Base-by-base conservation (phyloP, 768 basidiomycete genomes). In the Amanita muscaria region DNA sequence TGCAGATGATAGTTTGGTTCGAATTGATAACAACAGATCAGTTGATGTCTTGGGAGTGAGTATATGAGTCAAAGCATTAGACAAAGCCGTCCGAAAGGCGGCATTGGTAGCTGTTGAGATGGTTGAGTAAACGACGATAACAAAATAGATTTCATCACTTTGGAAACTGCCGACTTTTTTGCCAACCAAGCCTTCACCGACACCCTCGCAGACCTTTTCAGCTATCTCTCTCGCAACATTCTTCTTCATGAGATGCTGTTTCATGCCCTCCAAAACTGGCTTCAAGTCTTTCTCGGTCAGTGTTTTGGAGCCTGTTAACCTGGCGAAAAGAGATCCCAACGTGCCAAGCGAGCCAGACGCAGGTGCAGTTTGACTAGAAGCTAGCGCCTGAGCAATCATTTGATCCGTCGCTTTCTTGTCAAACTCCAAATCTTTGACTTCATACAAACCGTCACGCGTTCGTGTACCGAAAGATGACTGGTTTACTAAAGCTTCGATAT, bases 221-320 rank as follows among this genome's bases (percentile, higher is more conserved):
- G 93, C 74, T 50, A 98, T 97, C 48, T 93, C 91, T 62, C 80
- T 88, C 3, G 96, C 96, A 4, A 99, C 96, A 56, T 99, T 99
- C 72, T 98, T 98, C 66, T 85, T 80, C 92, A 97, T 97, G 35
- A 99, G 70, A 63, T 97, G 94, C 49, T 93, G 89, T 61, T 94
- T 92, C 92, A 98, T 98, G 14, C 80, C 88, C 40, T 84, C 84
- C 35, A 98, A 60, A 1, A 94, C 87, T 6, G 94, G 94, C 52
- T 77, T 77, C 43, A 98, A 62, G 60, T 98, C 94, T 30, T 77
- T 72, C 44, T 88, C 76, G 1, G 84, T 85, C 44, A 99, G 66
- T 2, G 80, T 69, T 63, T 91, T 93, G 19, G 80, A 80, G 0
- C 91, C 88, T 3, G 90, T 93, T 53, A 96, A 64, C 34, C 88